Evolutionary conservation across 148 eudicot species (phyloP).

Genomic region (Vaccinium darrowii): DNA sequence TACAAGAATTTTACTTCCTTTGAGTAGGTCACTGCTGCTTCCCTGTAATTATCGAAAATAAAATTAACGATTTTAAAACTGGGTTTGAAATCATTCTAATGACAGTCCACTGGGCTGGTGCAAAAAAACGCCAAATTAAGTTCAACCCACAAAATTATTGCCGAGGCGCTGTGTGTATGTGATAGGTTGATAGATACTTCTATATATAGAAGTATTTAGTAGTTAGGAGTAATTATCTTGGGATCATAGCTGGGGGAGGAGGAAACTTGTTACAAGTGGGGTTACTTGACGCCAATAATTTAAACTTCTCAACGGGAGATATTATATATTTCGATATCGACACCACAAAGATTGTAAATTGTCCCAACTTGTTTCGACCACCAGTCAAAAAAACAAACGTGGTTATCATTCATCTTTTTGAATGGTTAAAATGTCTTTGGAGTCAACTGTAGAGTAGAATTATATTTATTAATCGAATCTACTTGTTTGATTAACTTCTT

Average conservation of each 20-base stretch:
- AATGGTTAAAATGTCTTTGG: background rate
- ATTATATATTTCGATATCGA: background rate
- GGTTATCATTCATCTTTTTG: background rate
- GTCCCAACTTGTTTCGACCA: background rate
- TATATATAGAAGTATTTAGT: too few species aligned
- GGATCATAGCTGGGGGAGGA: background rate
- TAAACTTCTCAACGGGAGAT: background rate
- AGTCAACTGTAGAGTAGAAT: background rate
- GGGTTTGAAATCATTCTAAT: background rate
- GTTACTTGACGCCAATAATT: background rate
- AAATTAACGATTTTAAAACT: background rate
- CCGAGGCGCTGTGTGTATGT: too few species aligned
- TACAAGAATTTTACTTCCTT: constrained; percentile 51
- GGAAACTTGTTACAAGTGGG: background rate
- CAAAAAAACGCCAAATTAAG: background rate
- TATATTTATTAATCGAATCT: background rate
- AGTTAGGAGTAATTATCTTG: background rate
- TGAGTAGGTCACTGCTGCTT: constrained; percentile 48
- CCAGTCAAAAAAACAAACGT: background rate
- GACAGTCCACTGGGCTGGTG: background rate
- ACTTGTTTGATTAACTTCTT: background rate
- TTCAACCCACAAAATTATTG: too few species aligned
- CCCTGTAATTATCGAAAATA: constrained; percentile 30
- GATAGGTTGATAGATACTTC: too few species aligned
- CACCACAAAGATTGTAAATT: background rate